A percentile compares a stretch with the other conserved stretches of the same genome.
phyloP scores from a whole-genome alignment of 2,329 filamentous ascomycete species.

The Aspergillus quadrilineatus region DNA sequence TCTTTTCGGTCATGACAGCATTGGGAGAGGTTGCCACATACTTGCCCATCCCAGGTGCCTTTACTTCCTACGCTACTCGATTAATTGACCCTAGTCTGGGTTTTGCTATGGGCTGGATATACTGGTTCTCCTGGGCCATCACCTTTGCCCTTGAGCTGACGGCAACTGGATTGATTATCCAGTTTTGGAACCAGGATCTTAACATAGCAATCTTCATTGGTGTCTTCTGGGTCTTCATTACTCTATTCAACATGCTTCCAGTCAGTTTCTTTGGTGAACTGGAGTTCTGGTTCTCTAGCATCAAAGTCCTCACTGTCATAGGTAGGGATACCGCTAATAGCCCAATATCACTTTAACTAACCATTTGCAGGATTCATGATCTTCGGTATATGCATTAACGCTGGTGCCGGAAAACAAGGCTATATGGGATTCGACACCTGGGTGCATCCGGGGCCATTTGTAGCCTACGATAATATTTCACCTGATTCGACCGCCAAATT shows the following conservation, averaged over 20 bases:
- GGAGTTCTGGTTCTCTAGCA: conserved; percentile 74
- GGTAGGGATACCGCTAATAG: neutral
- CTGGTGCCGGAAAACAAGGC: conserved; percentile 65
- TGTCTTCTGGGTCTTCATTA: conserved; percentile 71
- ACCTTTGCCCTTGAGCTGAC: conserved; percentile 73
- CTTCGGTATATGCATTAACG: conserved; percentile 73
- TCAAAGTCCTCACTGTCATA: conserved; percentile 74
- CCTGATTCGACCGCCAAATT: conserved; percentile 54
- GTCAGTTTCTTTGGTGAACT: conserved; percentile 72
- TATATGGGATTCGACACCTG: conserved; percentile 74
- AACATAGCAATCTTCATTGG: conserved; percentile 71
- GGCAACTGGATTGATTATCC: conserved; percentile 70
- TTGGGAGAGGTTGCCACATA: conserved; percentile 71
- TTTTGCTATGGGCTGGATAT: conserved; percentile 79
- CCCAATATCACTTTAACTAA: neutral
- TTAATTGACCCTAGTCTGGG: conserved; percentile 72
- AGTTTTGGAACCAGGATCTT: conserved; percentile 66
- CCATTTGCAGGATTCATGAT: conserved; percentile 63
- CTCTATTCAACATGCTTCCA: conserved; percentile 67
- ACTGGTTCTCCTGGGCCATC: conserved; percentile 76
- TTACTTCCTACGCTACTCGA: conserved; percentile 72
- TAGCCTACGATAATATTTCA: conserved; percentile 46
- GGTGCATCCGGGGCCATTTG: conserved; percentile 67
- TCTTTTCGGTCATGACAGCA: conserved; percentile 72
- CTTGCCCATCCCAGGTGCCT: conserved; percentile 73